Percentiles rank a stretch among this genome's conserved stretches.
Evolutionary conservation across 441 rosid species (phyloP).

Genomic region (Populus hybrid): DNA sequence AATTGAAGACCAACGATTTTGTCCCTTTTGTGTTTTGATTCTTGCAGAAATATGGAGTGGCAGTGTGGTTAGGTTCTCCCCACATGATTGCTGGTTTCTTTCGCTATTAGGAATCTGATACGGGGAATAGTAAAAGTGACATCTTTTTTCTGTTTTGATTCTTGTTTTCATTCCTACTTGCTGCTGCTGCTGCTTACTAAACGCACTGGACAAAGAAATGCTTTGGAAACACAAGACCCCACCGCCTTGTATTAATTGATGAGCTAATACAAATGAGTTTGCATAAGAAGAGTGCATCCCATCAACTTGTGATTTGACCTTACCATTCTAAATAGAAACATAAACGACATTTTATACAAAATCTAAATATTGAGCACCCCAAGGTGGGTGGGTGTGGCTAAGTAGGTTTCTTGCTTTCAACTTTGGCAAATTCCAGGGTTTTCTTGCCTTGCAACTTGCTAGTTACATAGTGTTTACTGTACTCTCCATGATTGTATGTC

Average conservation of each 20-base stretch:
- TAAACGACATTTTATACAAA: background rate
- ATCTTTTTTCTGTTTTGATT: slow-evolving; percentile 3
- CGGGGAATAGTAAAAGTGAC: slow-evolving; percentile 11
- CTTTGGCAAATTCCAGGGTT: slow-evolving; percentile 54
- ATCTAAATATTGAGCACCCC: slow-evolving; percentile 29
- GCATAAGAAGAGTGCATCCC: background rate
- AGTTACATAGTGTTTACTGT: slow-evolving; percentile 75
- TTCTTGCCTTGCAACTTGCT: slow-evolving; percentile 86
- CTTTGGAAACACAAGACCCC: background rate
- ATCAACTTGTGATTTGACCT: background rate
- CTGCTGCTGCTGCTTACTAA: background rate
- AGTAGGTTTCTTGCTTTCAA: slow-evolving; percentile 15
- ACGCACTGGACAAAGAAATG: background rate
- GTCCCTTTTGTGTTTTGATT: slow-evolving; percentile 14
- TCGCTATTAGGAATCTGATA: slow-evolving; percentile 19
- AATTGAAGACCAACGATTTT: slow-evolving; percentile 22
- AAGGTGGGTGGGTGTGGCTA: slow-evolving; percentile 1
- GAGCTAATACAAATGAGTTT: slow-evolving; percentile 1
- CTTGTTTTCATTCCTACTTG: background rate
- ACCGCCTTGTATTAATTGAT: background rate
- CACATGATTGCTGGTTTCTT: slow-evolving; percentile 25
- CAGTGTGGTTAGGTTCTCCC: slow-evolving; percentile 11
- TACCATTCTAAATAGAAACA: background rate
- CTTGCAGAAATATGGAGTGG: slow-evolving; percentile 8
- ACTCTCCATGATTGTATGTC: slow-evolving; percentile 85